phyloP scores from a whole-genome alignment of 2,329 filamentous ascomycete genomes.

The Fusarium xylarioides region DNA sequence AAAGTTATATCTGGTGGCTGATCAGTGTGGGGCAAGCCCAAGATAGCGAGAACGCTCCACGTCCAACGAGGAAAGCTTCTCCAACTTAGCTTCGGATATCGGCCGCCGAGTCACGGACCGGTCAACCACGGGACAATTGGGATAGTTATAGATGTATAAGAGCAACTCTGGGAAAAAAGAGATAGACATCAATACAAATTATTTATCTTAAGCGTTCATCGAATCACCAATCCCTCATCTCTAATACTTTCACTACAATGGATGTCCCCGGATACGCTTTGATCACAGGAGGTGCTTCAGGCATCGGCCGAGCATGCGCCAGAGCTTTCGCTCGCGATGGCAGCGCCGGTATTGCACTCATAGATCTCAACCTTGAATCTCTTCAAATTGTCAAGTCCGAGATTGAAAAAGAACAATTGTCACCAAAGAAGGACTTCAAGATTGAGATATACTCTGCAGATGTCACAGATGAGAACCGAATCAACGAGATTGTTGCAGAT shows the following conservation, averaged over 20 bases:
- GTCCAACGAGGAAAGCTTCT: conserved; percentile 15
- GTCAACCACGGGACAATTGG: fast-evolving
- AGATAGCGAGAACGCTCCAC: background rate
- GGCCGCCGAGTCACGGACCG: background rate
- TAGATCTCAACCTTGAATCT: conserved; percentile 39
- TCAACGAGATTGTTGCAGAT: conserved; percentile 37
- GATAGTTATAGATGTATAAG: background rate
- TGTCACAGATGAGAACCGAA: conserved; percentile 43
- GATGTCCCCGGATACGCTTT: conserved; percentile 46
- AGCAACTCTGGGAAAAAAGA: background rate
- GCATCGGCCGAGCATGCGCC: conserved; percentile 45
- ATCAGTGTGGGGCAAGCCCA: background rate
- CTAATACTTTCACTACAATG: background rate
- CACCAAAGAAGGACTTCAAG: background rate
- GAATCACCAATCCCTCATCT: fast-evolving
- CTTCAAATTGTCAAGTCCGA: conserved; percentile 28
- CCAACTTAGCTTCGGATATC: conserved; percentile 1
- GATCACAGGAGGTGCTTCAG: conserved; percentile 45
- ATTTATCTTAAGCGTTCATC: fast-evolving
- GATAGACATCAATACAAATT: too few relatives aligned
- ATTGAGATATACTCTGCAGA: conserved; percentile 31
- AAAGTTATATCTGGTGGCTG: conserved; percentile 23
- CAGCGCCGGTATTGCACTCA: conserved; percentile 40
- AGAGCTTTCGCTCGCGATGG: conserved; percentile 43
- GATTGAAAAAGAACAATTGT: conserved; percentile 24